Percentiles rank a stretch among this genome's conserved stretches.
Evolutionary conservation across 1,284 basidiomycete genomes (phyloP).

Genomic region (Gastroboletus turbinatus): DNA sequence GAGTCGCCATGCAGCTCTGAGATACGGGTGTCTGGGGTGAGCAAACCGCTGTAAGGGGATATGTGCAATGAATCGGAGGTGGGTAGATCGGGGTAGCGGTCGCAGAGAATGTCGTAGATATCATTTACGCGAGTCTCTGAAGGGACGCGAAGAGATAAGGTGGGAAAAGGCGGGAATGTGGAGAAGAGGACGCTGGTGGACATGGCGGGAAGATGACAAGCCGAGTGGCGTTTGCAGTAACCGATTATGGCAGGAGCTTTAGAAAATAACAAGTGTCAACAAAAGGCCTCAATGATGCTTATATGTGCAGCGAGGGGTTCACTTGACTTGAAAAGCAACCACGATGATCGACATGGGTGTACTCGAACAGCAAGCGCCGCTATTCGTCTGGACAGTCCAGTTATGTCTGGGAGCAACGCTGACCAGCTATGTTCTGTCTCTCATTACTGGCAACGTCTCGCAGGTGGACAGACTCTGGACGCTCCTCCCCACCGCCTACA

Average conservation of each 20-base stretch:
- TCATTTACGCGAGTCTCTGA: conserved; percentile 48
- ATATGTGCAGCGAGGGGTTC: no score
- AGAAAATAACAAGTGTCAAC: conserved; percentile 19
- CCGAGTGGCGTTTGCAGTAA: not conserved
- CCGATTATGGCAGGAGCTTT: conserved; percentile 15
- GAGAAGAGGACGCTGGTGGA: conserved; percentile 62
- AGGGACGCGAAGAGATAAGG: conserved; percentile 62
- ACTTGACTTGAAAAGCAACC: not conserved
- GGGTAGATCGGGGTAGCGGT: conserved; percentile 60
- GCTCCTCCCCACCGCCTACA: conserved; percentile 78
- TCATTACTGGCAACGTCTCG: conserved; percentile 78
- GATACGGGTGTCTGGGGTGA: conserved; percentile 42
- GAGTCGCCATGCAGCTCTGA: conserved; percentile 45
- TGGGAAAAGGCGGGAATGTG: conserved; percentile 75
- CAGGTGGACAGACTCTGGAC: conserved; percentile 84
- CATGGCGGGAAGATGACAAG: conserved; percentile 31
- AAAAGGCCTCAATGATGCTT: no score
- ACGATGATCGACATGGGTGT: conserved; percentile 3
- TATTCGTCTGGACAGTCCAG: conserved; percentile 60
- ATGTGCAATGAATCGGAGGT: conserved; percentile 49
- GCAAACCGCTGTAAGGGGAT: conserved; percentile 50
- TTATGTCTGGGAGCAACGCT: conserved; percentile 53
- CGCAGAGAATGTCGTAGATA: conserved; percentile 52
- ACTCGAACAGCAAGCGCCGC: conserved; percentile 28
- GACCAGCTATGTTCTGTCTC: conserved; percentile 54